These are phyloP conservation scores for Hyphopichia buzzinii DNA, from an alignment of 1,139 yeast genomes.

Conservation along the genomic window DNA sequence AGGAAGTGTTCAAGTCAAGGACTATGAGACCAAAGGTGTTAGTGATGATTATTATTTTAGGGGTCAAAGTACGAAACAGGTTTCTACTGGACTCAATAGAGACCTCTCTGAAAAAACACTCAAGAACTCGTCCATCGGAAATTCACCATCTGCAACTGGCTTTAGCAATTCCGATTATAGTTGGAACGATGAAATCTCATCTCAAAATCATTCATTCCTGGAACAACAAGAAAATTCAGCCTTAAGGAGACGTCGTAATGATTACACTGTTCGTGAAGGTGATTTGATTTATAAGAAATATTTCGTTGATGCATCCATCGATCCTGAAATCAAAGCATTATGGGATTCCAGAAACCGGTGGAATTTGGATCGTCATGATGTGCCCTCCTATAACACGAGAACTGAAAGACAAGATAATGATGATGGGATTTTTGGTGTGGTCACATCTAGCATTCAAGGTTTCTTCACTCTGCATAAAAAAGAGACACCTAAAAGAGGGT, in stretches of 20 bases:
- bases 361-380: slow-evolving; percentile 1
- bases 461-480: not conserved
- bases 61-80: slow-evolving; percentile 3
- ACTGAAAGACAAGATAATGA: not conserved
- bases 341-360: slow-evolving; percentile 45
- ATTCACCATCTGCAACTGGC: slow-evolving; percentile 1
- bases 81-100: not conserved
- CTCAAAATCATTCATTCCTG: slow-evolving; percentile 15
- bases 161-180: not conserved
- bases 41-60: slow-evolving; percentile 15
- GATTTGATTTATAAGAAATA: slow-evolving; percentile 44
- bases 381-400: not conserved
- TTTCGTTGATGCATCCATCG: slow-evolving; percentile 39
- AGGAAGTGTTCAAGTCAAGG: slow-evolving; percentile 1
- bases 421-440: not conserved
- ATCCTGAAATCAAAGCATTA: slow-evolving; percentile 49
- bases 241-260: slow-evolving; percentile 25
- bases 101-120: slow-evolving; percentile 2
- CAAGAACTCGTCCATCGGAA: not conserved
- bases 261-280: slow-evolving; percentile 50
- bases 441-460: slow-evolving; percentile 3
- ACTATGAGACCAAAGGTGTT: slow-evolving; percentile 3
- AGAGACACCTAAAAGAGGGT: slow-evolving; percentile 17
- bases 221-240: slow-evolving; percentile 21
- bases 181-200: not conserved